These are phyloP conservation scores for Carex kokanica DNA, from an alignment of 176 grass and related monocot species.

Conservation along the genomic window DNA sequence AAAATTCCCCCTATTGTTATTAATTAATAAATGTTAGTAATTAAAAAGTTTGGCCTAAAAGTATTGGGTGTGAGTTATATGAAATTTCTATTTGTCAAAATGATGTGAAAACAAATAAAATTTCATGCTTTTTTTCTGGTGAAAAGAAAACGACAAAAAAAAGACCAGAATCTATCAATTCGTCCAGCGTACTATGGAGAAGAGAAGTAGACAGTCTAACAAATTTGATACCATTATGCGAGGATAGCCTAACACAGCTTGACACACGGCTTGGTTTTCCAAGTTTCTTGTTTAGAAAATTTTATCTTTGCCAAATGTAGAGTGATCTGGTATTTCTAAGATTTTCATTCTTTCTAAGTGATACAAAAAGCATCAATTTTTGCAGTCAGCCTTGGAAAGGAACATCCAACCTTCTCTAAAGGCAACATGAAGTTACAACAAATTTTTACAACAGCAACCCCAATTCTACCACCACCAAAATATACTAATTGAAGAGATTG, in stretches of 20 bases:
- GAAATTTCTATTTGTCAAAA: too few species aligned
- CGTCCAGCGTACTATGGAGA: too few species aligned
- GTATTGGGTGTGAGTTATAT: too few species aligned
- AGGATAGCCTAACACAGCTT: not conserved
- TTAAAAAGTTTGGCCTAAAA: too few species aligned
- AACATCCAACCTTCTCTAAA: constrained; percentile 16
- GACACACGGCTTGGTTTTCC: not conserved
- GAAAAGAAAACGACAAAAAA: not conserved
- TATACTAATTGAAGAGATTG: constrained; percentile 62
- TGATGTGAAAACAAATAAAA: too few species aligned
- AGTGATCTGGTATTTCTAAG: constrained; percentile 16
- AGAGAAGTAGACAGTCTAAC: not conserved
- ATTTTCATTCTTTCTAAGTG: constrained; percentile 12
- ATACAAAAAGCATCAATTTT: constrained; percentile 21
- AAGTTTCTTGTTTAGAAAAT: not conserved
- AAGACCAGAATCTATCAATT: not conserved
- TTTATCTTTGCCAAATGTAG: not conserved
- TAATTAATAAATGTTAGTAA: too few species aligned
- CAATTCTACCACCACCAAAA: not conserved
- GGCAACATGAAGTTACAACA: not conserved
- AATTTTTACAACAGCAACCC: not conserved
- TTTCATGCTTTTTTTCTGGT: not conserved
- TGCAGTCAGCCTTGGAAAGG: not conserved
- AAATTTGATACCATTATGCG: not conserved
- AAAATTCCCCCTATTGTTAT: too few species aligned